Evolutionary conservation across 2,329 filamentous ascomycete genomes (phyloP).

Genomic region (Diplocarpon mali): DNA sequence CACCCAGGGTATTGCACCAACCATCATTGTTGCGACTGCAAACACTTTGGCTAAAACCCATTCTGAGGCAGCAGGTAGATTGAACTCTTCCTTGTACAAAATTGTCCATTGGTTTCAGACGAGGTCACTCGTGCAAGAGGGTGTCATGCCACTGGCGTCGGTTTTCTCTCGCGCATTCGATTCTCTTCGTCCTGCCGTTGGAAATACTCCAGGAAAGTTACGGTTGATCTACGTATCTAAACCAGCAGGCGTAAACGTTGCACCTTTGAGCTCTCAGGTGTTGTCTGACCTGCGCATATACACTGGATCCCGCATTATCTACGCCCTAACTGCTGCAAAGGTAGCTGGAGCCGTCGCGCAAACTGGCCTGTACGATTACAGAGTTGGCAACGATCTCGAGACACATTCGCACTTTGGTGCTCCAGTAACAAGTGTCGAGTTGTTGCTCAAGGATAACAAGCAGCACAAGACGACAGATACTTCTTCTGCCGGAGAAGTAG

Average conservation of each 20-base stretch:
- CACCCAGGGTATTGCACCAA: constrained; percentile 65
- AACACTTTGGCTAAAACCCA: constrained; percentile 61
- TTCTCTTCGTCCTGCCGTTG: constrained; percentile 45
- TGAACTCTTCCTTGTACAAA: constrained; percentile 52
- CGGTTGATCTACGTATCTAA: constrained; percentile 75
- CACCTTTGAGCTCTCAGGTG: constrained; percentile 54
- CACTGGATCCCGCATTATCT: constrained; percentile 68
- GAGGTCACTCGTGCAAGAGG: constrained; percentile 55
- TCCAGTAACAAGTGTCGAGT: constrained; percentile 68
- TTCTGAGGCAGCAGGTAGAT: constrained; percentile 44
- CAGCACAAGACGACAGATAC: constrained; percentile 53
- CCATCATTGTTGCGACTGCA: constrained; percentile 69
- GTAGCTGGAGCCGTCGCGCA: constrained; percentile 89
- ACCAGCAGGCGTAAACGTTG: constrained; percentile 49
- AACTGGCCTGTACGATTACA: constrained; percentile 80
- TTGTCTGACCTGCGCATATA: constrained; percentile 76
- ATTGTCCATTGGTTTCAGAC: constrained; percentile 62
- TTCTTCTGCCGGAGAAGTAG: constrained; percentile 50
- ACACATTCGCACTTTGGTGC: constrained; percentile 63
- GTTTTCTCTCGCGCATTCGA: constrained; percentile 52
- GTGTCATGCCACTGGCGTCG: constrained; percentile 60
- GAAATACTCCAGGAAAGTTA: constrained; percentile 57
- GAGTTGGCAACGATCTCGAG: constrained; percentile 36
- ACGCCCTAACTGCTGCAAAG: constrained; percentile 68
- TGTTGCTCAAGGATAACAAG: constrained; percentile 56